These are phyloP conservation scores for Chrysopogon serrulatus DNA, from an alignment of 176 grass and related monocot species.

Conservation along the genomic window DNA sequence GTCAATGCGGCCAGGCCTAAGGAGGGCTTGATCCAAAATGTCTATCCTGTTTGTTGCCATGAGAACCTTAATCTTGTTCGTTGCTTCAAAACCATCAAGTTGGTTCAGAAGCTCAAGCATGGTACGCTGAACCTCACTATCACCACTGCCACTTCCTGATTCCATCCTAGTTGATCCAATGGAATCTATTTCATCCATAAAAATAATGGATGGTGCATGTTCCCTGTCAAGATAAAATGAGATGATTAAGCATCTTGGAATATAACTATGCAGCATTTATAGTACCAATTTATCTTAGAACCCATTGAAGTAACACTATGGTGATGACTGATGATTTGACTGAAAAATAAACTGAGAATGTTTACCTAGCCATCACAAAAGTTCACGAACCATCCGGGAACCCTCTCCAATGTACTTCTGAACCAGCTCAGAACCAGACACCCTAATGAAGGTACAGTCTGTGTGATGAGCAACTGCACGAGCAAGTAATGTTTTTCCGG, in stretches of 20 bases:
- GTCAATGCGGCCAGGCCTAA: constrained; percentile 83
- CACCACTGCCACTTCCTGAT: constrained; percentile 69
- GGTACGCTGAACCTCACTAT: constrained; percentile 96
- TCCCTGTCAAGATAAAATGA: constrained; percentile 52
- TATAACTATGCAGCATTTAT: not conserved
- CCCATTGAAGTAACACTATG: not conserved
- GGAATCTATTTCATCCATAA: constrained; percentile 98
- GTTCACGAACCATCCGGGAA: constrained; percentile 92
- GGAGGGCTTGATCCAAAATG: constrained; percentile 80
- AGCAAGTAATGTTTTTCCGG: constrained; percentile 93
- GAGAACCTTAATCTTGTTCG: constrained; percentile 96
- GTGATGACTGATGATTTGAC: not conserved
- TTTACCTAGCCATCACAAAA: constrained; percentile 98
- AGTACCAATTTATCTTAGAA: not conserved
- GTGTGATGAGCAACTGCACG: constrained; percentile 99
- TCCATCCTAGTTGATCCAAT: constrained; percentile 95
- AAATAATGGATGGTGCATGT: constrained; percentile 97
- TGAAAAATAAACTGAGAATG: not conserved
- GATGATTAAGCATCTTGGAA: not conserved
- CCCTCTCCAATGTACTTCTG: constrained; percentile 99
- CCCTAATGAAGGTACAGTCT: constrained; percentile 96
- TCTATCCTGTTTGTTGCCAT: constrained; percentile 81
- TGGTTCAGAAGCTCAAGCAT: constrained; percentile 99
- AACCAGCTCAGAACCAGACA: constrained; percentile 97
- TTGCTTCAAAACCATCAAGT: constrained; percentile 98